phyloP scores from a whole-genome alignment of 768 basidiomycete species.

The Daedaleopsis nitida region DNA sequence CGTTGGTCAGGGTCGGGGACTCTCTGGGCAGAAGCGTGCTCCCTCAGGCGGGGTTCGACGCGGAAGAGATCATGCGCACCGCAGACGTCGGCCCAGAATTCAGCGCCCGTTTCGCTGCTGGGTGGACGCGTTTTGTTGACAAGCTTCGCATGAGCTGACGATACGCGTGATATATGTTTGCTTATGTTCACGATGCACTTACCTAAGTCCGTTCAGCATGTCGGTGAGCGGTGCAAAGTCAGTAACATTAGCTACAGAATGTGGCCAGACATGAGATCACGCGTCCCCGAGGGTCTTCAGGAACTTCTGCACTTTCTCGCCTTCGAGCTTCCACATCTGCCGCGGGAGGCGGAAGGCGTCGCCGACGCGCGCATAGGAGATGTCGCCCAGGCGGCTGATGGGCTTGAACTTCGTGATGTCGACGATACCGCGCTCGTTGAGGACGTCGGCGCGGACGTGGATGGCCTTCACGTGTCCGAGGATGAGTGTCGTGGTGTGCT shows the following conservation, averaged over 20 bases:
- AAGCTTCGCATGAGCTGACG: too few species aligned
- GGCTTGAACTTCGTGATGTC: slow-evolving; percentile 40
- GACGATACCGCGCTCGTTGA: slow-evolving; percentile 37
- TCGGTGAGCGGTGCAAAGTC: too few species aligned
- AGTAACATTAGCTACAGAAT: not conserved
- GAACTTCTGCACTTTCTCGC: slow-evolving; percentile 17
- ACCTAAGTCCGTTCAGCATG: too few species aligned
- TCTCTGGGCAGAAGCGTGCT: slow-evolving; percentile 9
- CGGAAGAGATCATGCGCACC: not conserved
- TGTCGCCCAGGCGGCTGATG: slow-evolving; percentile 41
- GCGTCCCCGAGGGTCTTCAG: slow-evolving; percentile 6
- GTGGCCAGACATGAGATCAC: not conserved
- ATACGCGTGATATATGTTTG: too few species aligned
- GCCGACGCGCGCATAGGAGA: slow-evolving; percentile 34
- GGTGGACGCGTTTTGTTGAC: too few species aligned
- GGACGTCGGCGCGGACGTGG: slow-evolving; percentile 44
- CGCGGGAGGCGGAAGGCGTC: slow-evolving; percentile 26
- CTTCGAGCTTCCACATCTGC: slow-evolving; percentile 24
- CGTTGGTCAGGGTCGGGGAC: slow-evolving; percentile 56
- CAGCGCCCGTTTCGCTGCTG: too few species aligned
- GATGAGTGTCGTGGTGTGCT: slow-evolving; percentile 33
- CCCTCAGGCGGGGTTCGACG: not conserved
- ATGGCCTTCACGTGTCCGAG: slow-evolving; percentile 42
- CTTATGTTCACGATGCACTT: too few species aligned
- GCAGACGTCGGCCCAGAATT: not conserved